Conservation (phyloP, 192 early-diverging fungal species). For the Oehlia diaphana region DNA sequence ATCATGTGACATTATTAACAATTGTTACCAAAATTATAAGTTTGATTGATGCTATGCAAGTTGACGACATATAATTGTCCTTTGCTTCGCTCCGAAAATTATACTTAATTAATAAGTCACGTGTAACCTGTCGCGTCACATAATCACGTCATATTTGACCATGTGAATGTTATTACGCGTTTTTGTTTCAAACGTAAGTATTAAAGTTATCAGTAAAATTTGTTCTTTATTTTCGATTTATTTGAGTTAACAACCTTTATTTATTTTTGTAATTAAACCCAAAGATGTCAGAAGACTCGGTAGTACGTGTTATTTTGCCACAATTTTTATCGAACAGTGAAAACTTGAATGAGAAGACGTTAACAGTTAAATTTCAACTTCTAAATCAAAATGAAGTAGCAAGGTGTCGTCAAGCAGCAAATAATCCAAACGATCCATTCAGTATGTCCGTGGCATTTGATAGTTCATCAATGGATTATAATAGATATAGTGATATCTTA, state of each 20-base stretch:
- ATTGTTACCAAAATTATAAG: no score
- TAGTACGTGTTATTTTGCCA: neutral
- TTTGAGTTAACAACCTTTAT: neutral
- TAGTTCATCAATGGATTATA: neutral
- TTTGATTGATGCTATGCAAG: no score
- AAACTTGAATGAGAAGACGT: neutral
- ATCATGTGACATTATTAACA: no score
- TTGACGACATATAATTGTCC: no score
- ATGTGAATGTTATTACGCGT: no score
- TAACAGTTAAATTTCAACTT: neutral
- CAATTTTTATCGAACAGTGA: slow-evolving; percentile 4
- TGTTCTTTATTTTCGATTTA: no score
- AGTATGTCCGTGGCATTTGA: neutral
- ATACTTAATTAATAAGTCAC: no score
- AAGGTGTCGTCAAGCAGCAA: neutral
- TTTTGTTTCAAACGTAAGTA: no score
- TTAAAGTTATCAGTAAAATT: no score
- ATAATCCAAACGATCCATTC: neutral
- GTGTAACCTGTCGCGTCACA: no score
- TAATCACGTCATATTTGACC: no score
- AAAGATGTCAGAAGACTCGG: neutral
- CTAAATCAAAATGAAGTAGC: neutral
- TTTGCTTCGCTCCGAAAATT: no score
- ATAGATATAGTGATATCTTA: slow-evolving; percentile 43
- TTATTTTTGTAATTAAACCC: neutral